A percentile compares a stretch with the other conserved stretches of the same genome.
Conservation (phyloP, 176 grass and related monocot species). For the Hordeum marinum region DNA sequence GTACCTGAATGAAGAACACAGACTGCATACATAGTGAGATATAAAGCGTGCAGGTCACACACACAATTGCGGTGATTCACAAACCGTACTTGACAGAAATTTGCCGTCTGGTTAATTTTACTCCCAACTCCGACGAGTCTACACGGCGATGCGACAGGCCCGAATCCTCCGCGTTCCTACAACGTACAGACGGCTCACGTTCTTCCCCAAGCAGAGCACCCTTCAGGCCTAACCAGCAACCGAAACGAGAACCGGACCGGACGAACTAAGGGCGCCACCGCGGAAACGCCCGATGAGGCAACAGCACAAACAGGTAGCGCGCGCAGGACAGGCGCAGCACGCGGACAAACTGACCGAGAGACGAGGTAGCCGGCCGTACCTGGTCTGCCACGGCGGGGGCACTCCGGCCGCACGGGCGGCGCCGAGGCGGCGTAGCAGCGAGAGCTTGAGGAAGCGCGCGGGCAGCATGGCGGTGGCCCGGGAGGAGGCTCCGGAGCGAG, state of each 20-base stretch:
- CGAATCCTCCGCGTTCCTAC: background rate
- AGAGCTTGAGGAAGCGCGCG: slow-evolving; percentile 34
- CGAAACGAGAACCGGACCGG: background rate
- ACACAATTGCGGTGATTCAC: background rate
- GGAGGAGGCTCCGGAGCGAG: background rate
- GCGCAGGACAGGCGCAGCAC: background rate
- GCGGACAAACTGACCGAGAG: background rate
- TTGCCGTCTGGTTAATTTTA: background rate
- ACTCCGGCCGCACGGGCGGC: background rate
- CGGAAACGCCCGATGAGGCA: background rate
- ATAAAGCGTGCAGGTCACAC: background rate
- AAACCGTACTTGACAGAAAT: background rate
- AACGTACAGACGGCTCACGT: background rate
- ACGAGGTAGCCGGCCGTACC: background rate
- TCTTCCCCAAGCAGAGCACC: background rate
- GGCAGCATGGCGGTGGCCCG: slow-evolving; percentile 20
- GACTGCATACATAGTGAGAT: background rate
- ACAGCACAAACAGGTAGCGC: slow-evolving; percentile 28
- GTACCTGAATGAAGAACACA: slow-evolving; percentile 8
- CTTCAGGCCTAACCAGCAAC: background rate
- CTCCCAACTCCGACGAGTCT: background rate
- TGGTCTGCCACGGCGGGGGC: background rate
- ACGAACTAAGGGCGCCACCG: background rate
- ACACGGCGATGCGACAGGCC: background rate
- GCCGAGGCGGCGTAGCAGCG: slow-evolving; percentile 32